Percentiles rank a stretch among this genome's conserved stretches.
These are phyloP conservation scores for Asterionellopsis glacialis DNA, from an alignment of 108 stramenopile genomes.

Conservation along the genomic window DNA sequence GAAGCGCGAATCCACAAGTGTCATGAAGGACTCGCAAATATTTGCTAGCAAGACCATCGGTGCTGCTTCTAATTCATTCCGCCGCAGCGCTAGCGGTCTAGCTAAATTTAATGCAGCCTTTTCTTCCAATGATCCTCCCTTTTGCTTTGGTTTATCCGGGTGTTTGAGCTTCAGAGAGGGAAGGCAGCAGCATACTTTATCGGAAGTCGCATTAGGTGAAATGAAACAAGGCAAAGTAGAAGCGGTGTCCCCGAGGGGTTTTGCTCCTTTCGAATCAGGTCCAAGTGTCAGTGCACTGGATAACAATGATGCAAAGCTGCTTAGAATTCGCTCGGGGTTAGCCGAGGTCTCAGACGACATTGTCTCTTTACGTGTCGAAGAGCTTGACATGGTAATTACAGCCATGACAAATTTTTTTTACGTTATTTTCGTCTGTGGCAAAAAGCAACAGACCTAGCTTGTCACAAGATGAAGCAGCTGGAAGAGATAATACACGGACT, in stretches of 20 bases:
- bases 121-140: conserved; percentile 5
- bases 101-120: conserved; percentile 2
- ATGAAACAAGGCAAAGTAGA: conserved; percentile 4
- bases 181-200: not conserved
- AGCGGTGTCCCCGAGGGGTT: not conserved
- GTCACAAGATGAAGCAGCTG: too few relatives aligned
- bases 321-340: conserved; percentile 1
- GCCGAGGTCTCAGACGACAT: too few relatives aligned
- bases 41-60: conserved; percentile 5
- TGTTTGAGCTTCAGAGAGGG: conserved; percentile 9
- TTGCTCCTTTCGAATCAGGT: not conserved
- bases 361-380: too few relatives aligned
- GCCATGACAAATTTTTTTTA: too few relatives aligned
- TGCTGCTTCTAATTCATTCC: conserved; percentile 2
- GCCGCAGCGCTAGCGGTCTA: not conserved
- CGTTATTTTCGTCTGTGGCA: too few relatives aligned
- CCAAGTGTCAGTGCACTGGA: not conserved
- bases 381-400: too few relatives aligned
- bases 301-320: conserved; percentile 7
- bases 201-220: not conserved
- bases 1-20: conserved; percentile 9
- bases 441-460: too few relatives aligned
- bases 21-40: conserved; percentile 10
- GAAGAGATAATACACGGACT: too few relatives aligned
- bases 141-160: not conserved